phyloP scores from a whole-genome alignment of 495 filamentous ascomycete species.

The Staphylotrichum longicolle region DNA sequence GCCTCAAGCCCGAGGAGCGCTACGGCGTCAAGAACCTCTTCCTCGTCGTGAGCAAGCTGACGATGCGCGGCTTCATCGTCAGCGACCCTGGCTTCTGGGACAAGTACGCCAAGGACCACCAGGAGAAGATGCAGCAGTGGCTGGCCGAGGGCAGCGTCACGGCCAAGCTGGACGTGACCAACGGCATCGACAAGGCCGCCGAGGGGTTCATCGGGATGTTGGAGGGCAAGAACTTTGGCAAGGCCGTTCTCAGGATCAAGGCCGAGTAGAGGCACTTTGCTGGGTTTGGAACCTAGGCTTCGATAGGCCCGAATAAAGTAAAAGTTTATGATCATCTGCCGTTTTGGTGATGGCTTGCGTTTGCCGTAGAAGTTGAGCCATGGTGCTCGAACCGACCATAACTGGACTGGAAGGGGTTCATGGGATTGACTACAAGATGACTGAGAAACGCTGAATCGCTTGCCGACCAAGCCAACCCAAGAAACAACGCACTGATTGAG shows the following conservation, averaged over 20 bases:
- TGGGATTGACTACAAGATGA: no score
- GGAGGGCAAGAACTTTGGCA: slow-evolving; percentile 86
- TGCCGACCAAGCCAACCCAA: no score
- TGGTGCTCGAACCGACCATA: no score
- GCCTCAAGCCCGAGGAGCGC: slow-evolving; percentile 51
- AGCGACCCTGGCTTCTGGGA: slow-evolving; percentile 60
- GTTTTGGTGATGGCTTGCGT: no score
- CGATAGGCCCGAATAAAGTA: no score
- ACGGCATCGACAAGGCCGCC: slow-evolving; percentile 78
- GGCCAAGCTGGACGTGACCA: slow-evolving; percentile 63
- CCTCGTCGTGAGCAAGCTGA: slow-evolving; percentile 47
- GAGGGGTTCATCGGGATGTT: slow-evolving; percentile 86
- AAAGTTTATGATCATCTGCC: no score
- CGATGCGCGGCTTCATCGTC: slow-evolving; percentile 76
- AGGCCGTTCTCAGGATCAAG: slow-evolving; percentile 76
- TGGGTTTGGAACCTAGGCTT: no score
- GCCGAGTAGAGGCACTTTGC: slow-evolving; percentile 17
- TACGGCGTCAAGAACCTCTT: slow-evolving; percentile 71
- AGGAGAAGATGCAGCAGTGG: slow-evolving; percentile 81
- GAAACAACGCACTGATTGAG: no score
- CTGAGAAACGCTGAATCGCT: no score
- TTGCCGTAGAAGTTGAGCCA: no score
- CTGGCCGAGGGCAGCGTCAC: slow-evolving; percentile 79
- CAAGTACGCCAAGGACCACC: slow-evolving; percentile 71
- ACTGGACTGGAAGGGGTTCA: no score